phyloP scores from a whole-genome alignment of 768 basidiomycete species.

The Termitomyces titanicus region DNA sequence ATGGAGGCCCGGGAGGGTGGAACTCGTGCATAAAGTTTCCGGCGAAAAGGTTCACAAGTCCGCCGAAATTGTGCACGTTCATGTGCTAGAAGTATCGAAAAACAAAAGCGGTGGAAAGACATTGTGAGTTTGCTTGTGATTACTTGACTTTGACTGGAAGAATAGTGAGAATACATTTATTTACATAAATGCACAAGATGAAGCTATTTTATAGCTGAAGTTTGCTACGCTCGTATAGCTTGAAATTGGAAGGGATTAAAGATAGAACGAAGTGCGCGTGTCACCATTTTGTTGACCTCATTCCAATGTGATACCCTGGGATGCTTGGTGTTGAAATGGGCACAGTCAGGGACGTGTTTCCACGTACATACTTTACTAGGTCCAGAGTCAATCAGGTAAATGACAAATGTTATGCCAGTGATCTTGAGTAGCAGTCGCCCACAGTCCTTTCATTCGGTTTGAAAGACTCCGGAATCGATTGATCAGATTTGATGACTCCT shows the following conservation, averaged over 20 bases:
- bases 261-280: not conserved
- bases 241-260: not conserved
- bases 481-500: no score
- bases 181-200: no score
- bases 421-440: no score
- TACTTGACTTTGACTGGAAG: not conserved
- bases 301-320: not conserved
- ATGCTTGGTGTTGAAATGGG: not conserved
- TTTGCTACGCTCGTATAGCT: not conserved
- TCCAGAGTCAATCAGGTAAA: not conserved
- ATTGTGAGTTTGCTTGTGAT: not conserved
- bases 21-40: constrained; percentile 8
- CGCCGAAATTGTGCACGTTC: not conserved
- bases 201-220: not conserved
- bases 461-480: no score
- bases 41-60: constrained; percentile 1
- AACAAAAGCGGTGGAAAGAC: constrained; percentile 3
- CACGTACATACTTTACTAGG: not conserved
- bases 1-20: constrained; percentile 5
- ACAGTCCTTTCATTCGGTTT: no score
- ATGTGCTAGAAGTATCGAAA: constrained; percentile 6
- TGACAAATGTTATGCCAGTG: no score
- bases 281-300: not conserved
- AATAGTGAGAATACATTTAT: not conserved
- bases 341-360: not conserved